Evolutionary conservation across 305 asterid species (phyloP).

Genomic region (Andrographis paniculata): DNA sequence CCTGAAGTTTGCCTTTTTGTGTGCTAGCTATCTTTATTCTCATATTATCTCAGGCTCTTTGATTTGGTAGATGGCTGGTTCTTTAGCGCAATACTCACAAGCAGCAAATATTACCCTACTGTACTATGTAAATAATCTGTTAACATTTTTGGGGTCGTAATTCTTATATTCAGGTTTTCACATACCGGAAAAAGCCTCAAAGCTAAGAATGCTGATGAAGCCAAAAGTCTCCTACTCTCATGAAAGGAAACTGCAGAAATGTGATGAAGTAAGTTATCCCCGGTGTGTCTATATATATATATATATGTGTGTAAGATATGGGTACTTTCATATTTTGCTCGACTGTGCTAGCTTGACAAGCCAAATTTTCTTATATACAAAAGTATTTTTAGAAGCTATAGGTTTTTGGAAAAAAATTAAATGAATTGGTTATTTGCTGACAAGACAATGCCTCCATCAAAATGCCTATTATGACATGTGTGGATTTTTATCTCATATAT

Average conservation of each 20-base stretch:
- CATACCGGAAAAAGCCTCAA: slow-evolving; percentile 46
- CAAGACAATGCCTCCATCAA: too few relatives aligned
- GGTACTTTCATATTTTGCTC: slow-evolving; percentile 16
- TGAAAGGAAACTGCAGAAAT: not conserved
- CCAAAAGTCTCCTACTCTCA: slow-evolving; percentile 10
- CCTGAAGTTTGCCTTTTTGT: not conserved
- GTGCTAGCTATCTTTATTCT: not conserved
- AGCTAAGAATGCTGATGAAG: slow-evolving; percentile 15
- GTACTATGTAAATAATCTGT: not conserved
- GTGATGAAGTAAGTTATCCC: slow-evolving; percentile 5
- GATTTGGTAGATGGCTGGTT: not conserved
- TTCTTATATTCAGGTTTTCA: slow-evolving; percentile 69
- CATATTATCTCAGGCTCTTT: not conserved
- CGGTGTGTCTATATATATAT: too few relatives aligned
- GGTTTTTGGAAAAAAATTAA: too few relatives aligned
- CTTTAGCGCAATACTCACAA: not conserved
- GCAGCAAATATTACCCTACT: not conserved
- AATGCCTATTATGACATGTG: too few relatives aligned
- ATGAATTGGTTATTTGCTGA: too few relatives aligned
- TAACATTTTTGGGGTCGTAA: slow-evolving; percentile 17
- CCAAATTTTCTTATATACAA: not conserved
- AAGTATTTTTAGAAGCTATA: too few relatives aligned
- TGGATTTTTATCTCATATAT: too few relatives aligned
- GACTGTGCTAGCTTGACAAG: slow-evolving; percentile 14
- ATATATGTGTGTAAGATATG: slow-evolving; percentile 4